These are phyloP conservation scores for Chlamydomonas sphaeroides DNA, from an alignment of 139 green algal species.

Conservation along the genomic window DNA sequence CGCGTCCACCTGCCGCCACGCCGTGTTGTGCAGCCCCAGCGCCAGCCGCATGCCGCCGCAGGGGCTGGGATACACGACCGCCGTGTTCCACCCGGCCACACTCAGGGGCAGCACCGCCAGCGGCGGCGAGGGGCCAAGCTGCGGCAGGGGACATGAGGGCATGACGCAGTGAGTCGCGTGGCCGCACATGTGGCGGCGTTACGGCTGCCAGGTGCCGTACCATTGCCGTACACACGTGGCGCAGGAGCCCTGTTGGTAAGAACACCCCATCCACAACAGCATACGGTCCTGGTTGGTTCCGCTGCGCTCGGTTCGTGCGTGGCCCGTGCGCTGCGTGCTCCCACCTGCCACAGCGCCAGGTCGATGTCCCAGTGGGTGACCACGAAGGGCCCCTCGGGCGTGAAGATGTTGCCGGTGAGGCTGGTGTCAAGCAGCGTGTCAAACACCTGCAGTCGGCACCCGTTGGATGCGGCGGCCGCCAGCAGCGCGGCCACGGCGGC, in stretches of 20 bases:
- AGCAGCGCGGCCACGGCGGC: too few relatives aligned
- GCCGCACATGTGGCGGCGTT: too few relatives aligned
- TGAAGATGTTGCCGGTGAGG: background rate
- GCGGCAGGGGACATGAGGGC: background rate
- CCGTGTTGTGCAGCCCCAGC: background rate
- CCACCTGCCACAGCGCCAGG: background rate
- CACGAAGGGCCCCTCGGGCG: background rate
- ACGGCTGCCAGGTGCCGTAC: too few relatives aligned
- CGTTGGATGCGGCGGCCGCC: too few relatives aligned
- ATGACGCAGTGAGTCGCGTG: background rate
- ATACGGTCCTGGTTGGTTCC: too few relatives aligned
- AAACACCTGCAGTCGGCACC: background rate
- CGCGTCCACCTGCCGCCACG: background rate
- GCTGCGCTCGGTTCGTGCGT: too few relatives aligned
- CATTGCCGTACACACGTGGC: too few relatives aligned
- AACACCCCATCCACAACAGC: too few relatives aligned
- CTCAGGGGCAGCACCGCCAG: background rate
- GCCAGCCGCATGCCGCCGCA: background rate
- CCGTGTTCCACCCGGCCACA: too few relatives aligned
- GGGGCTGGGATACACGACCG: background rate
- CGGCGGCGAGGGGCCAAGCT: background rate
- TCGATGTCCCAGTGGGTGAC: background rate
- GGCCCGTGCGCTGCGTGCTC: background rate
- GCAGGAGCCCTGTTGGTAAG: too few relatives aligned
- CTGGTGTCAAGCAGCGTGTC: background rate